A percentile compares a stretch with the other conserved stretches of the same genome.
These are phyloP conservation scores for Cercospora beticola DNA, from an alignment of 2,329 filamentous ascomycete species.

Conservation along the genomic window DNA sequence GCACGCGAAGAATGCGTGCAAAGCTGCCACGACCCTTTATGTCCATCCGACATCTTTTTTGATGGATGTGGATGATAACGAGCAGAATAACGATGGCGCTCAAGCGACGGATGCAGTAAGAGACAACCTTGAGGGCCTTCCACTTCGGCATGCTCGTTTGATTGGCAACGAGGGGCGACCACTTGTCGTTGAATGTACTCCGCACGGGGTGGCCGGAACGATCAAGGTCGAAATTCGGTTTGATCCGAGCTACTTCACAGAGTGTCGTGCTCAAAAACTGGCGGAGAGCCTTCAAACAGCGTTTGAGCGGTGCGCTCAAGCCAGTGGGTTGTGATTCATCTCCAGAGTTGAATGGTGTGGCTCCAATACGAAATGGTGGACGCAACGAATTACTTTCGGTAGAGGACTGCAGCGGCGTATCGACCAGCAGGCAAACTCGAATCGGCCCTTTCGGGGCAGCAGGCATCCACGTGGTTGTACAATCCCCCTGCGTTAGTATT, in stretches of 20 bases:
- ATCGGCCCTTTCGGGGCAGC: no score
- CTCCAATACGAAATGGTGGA: no score
- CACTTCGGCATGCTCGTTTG: background rate
- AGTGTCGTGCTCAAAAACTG: background rate
- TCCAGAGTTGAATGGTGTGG: background rate
- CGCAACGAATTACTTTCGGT: no score
- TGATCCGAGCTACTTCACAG: background rate
- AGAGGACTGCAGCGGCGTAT: no score
- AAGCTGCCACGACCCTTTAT: background rate
- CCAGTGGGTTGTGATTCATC: background rate
- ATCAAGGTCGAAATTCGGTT: background rate
- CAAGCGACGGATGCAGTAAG: background rate
- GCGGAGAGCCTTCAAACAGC: background rate
- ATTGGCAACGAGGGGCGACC: background rate
- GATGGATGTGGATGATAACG: background rate
- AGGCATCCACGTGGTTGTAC: no score
- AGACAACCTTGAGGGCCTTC: background rate
- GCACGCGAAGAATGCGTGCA: background rate
- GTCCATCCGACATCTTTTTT: background rate
- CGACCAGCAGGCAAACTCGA: no score
- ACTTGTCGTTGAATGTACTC: background rate
- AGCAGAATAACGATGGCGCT: background rate
- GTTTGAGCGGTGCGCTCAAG: background rate
- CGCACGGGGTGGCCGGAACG: background rate
- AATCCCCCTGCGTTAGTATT: no score